phyloP scores from a whole-genome alignment of 2,329 filamentous ascomycete species.

The Lasiodiplodia sp. region DNA sequence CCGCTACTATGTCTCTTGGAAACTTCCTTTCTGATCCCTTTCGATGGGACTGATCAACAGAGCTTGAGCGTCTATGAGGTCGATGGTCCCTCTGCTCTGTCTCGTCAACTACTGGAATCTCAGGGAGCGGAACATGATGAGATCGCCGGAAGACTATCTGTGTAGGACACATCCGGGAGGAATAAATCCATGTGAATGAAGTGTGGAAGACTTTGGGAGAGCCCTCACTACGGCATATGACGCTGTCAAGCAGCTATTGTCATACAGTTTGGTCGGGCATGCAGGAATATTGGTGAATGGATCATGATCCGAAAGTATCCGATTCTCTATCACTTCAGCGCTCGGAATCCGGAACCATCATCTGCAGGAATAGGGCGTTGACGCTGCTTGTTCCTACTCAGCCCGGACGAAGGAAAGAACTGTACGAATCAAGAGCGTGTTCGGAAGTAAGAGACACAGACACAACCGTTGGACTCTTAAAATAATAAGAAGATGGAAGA shows the following conservation, averaged over 20 bases:
- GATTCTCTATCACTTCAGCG: not conserved
- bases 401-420: not conserved
- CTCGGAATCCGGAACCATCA: not conserved
- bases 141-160: too few relatives aligned
- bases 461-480: not conserved
- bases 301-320: not conserved
- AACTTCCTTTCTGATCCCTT: too few relatives aligned
- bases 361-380: not conserved
- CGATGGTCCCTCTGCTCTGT: too few relatives aligned
- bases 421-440: not conserved
- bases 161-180: too few relatives aligned
- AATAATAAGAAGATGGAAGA: not conserved
- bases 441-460: not conserved
- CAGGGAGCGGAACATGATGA: too few relatives aligned
- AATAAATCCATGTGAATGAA: too few relatives aligned
- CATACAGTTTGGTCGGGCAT: not conserved
- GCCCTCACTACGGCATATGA: not conserved
- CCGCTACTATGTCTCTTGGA: too few relatives aligned
- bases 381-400: not conserved
- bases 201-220: not conserved
- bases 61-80: too few relatives aligned
- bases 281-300: not conserved
- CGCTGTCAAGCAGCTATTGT: not conserved
- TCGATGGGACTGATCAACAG: too few relatives aligned
- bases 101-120: too few relatives aligned